Percentiles rank a stretch among this genome's conserved stretches.
Conservation (phyloP, 306 rosid species). For the Cucurbita moschata region DNA sequence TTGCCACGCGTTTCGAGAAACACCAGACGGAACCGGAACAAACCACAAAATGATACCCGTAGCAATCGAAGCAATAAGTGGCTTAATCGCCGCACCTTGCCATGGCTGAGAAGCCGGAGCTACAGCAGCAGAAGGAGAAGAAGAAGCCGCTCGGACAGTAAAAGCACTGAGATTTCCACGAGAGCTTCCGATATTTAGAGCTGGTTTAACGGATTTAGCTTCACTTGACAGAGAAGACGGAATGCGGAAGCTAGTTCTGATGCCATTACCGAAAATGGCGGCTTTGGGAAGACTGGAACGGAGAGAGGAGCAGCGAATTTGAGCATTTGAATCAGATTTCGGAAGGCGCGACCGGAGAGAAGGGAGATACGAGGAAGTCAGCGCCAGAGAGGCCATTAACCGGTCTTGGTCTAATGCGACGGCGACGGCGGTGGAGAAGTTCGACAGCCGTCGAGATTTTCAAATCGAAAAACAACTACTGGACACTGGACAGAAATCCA, state of each 20-base stretch:
- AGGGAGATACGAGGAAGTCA: constrained; percentile 34
- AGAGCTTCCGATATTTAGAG: not conserved
- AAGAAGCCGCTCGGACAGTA: constrained; percentile 22
- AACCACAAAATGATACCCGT: constrained; percentile 73
- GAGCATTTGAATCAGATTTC: not conserved
- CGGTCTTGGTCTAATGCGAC: not conserved
- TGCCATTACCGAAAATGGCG: constrained; percentile 6
- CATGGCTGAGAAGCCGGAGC: constrained; percentile 41
- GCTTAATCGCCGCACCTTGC: constrained; percentile 82
- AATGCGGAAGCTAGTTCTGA: constrained; percentile 10
- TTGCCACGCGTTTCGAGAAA: constrained; percentile 73
- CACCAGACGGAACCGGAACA: constrained; percentile 72
- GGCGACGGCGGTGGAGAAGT: constrained; percentile 7
- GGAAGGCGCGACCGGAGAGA: constrained; percentile 45
- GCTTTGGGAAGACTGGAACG: constrained; percentile 3
- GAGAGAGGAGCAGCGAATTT: constrained; percentile 6
- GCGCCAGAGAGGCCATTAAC: constrained; percentile 61
- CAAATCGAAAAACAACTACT: constrained; percentile 13
- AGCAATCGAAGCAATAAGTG: constrained; percentile 59
- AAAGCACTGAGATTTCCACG: not conserved
- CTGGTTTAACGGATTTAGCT: constrained; percentile 5
- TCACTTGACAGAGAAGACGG: not conserved
- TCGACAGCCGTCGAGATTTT: not conserved
- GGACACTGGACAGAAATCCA: constrained; percentile 30
- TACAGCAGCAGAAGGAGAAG: constrained; percentile 15